Base-by-base conservation (phyloP, 495 filamentous ascomycete genomes). In the Chlorociboria aeruginascens region DNA sequence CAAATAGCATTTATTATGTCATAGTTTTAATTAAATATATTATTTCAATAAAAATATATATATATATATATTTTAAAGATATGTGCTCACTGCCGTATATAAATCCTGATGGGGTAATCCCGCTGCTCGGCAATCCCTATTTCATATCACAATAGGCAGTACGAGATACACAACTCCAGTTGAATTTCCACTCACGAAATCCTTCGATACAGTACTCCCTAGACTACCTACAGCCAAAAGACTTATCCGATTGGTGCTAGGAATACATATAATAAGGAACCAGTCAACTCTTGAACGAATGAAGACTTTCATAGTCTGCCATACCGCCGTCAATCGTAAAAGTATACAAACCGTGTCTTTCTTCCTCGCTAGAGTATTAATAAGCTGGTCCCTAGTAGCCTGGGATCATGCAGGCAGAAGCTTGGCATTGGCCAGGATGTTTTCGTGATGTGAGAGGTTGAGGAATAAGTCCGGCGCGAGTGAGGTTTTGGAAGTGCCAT, bases 401-500 rank as follows among this genome's bases (percentile, higher is more conserved):
- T 25, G 51, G 55, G 29, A 58, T 45, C 43, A 51, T 8, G 29
- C 56, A 59, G 20, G 49, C 17, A 10, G 39, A 33, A 7, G 46
- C 48, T 17, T 43, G 31, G 42, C 57, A 60, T 35, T 60, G 57
- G 28, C 20, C 35, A n/a, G 53, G 49, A 44, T 45, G 44, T 20
- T 56, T 54, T 25, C 57, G 34, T 8, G 43, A 48, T 8, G 53
- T 56, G 17, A 60, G 34, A 10, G 57, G 57, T 36, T 60, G 53
- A 7, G 57, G 57, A 45, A 60, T 56, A 12, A 56, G 39, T 6
- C 53, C 53, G 4, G 50, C 54, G 0, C 46, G 35, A 6, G 48
- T 57, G 45, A 80, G 70, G 64, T 74, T 73, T 67, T 79, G 69
- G 73, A 93, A 80, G 59, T 90, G 78, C 89, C 89, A 95, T 64